Percentiles rank a stretch among this genome's conserved stretches.
Evolutionary conservation across 2,329 filamentous ascomycete species (phyloP).

Genomic region (Polychaeton citri): DNA sequence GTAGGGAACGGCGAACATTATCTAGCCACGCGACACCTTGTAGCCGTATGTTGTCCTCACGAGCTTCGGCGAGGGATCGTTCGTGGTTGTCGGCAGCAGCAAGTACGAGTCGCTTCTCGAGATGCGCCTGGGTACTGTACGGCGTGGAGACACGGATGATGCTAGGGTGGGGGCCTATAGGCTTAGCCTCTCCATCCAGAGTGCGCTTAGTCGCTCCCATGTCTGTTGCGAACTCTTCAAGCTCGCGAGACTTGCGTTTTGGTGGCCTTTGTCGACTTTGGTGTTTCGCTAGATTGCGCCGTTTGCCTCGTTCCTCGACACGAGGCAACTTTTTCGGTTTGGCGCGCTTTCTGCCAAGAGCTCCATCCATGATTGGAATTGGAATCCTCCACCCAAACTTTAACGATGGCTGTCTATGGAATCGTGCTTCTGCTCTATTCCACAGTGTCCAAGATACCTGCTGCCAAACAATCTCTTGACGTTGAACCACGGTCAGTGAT

Average conservation of each 20-base stretch:
- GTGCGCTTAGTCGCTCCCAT: conserved; percentile 20
- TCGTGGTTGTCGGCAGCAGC: conserved; percentile 46
- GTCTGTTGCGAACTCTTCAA: no score
- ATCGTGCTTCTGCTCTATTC: no score
- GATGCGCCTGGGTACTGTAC: conserved; percentile 69
- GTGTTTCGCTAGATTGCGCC: neutral
- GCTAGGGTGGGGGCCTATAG: conserved; percentile 44
- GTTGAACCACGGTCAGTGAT: no score
- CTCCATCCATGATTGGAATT: no score
- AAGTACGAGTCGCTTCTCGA: conserved; percentile 54
- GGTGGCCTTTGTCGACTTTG: no score
- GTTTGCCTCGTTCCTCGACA: neutral
- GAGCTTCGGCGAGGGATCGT: conserved; percentile 32
- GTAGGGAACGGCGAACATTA: conserved; percentile 62
- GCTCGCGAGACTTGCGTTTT: no score
- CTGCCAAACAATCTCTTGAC: no score
- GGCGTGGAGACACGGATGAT: conserved; percentile 55
- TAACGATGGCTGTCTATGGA: no score
- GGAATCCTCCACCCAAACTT: no score
- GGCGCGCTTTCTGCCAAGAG: neutral
- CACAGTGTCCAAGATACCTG: no score
- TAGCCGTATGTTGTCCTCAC: conserved; percentile 67
- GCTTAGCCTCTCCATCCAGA: conserved; percentile 19
- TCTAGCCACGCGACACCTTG: conserved; percentile 86
- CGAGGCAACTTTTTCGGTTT: neutral